Conservation (phyloP, 257 asterid genomes). For the Leptodermis oblonga region DNA sequence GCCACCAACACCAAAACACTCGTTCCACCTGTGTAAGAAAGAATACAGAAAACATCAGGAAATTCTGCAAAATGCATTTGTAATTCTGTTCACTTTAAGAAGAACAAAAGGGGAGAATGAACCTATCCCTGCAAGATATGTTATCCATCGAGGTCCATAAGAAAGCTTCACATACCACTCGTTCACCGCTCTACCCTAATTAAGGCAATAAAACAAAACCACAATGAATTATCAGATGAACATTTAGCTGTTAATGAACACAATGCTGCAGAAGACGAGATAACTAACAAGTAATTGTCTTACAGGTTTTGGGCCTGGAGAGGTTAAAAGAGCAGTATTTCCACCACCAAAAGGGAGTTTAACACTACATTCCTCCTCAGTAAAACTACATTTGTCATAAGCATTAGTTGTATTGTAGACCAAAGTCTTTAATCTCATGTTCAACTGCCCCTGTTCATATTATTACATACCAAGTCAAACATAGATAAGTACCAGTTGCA, state of each 20-base stretch:
- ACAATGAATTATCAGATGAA: not conserved
- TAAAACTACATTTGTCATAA: slow-evolving; percentile 53
- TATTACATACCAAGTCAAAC: slow-evolving; percentile 14
- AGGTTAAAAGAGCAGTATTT: slow-evolving; percentile 62
- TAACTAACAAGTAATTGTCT: slow-evolving; percentile 24
- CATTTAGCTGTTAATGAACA: not conserved
- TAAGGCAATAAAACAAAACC: slow-evolving; percentile 18
- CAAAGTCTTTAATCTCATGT: slow-evolving; percentile 34
- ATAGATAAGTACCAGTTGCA: slow-evolving; percentile 3
- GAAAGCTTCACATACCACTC: slow-evolving; percentile 51
- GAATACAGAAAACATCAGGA: slow-evolving; percentile 20
- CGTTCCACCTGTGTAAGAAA: slow-evolving; percentile 46
- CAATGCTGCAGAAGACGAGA: no score
- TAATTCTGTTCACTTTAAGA: not conserved
- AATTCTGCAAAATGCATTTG: slow-evolving; percentile 2
- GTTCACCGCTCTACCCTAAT: slow-evolving; percentile 45
- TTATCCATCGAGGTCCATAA: slow-evolving; percentile 71
- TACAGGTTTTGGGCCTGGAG: slow-evolving; percentile 60
- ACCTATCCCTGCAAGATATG: slow-evolving; percentile 62
- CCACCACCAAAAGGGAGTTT: slow-evolving; percentile 31
- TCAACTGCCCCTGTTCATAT: slow-evolving; percentile 55
- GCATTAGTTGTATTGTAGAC: slow-evolving; percentile 55
- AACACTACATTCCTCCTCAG: slow-evolving; percentile 46
- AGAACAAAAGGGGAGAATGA: slow-evolving; percentile 15
- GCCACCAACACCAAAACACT: slow-evolving; percentile 37